phyloP scores from a whole-genome alignment of 164 flowering plant species.

The Brasenia schreberi region DNA sequence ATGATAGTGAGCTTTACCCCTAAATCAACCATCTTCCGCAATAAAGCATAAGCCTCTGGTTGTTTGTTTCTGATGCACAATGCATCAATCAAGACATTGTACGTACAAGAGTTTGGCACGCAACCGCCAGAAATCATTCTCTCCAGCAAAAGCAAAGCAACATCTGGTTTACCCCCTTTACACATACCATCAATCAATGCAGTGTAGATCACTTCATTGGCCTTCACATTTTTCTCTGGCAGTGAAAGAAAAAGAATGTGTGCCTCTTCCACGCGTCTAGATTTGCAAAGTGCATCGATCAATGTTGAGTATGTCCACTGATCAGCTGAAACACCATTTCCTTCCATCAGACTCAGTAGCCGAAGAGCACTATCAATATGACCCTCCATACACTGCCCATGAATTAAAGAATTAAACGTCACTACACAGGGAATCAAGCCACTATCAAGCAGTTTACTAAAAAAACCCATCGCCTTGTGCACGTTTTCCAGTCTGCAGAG shows the following conservation, averaged over 20 bases:
- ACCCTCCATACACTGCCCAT: conserved; percentile 60
- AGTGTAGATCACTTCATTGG: conserved; percentile 56
- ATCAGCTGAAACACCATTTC: conserved; percentile 43
- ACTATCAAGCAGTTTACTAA: conserved; percentile 36
- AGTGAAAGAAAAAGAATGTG: conserved; percentile 37
- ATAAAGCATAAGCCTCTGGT: conserved; percentile 31
- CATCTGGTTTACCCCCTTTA: conserved; percentile 35
- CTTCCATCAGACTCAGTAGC: conserved; percentile 48
- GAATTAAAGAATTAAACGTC: conserved; percentile 51
- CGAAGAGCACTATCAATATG: conserved; percentile 55
- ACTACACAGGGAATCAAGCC: conserved; percentile 35
- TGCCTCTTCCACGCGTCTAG: conserved; percentile 43
- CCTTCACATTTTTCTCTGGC: conserved; percentile 33
- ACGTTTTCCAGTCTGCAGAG: conserved; percentile 36
- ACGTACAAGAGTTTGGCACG: conserved; percentile 43
- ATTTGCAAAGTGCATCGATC: conserved; percentile 39
- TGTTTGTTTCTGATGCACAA: conserved; percentile 39
- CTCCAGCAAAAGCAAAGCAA: conserved; percentile 35
- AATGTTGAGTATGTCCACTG: conserved; percentile 55
- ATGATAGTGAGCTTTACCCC: too few relatives aligned
- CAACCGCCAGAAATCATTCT: conserved; percentile 40
- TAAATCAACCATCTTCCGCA: conserved; percentile 37
- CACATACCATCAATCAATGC: conserved; percentile 68
- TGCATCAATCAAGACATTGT: conserved; percentile 54
- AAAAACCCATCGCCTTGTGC: conserved; percentile 58